Evolutionary conservation across 768 basidiomycete genomes (phyloP).

Genomic region (Hericium alpestre): DNA sequence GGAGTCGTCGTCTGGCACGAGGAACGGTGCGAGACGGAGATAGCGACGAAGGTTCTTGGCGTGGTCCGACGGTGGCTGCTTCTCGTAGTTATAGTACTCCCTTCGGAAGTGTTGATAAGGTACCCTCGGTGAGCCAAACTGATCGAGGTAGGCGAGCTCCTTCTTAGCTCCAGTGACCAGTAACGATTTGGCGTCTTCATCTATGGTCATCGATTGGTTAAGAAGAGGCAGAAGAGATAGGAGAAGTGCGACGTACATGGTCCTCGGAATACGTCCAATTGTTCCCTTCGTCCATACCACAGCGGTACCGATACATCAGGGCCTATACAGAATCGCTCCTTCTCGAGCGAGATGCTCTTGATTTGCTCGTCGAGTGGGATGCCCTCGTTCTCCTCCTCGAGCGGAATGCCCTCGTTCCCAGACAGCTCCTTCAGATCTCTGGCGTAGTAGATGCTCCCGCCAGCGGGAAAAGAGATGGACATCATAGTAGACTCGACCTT

Average conservation of each 20-base stretch:
- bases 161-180: slow-evolving; percentile 33
- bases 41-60: slow-evolving; percentile 39
- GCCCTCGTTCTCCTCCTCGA: slow-evolving; percentile 18
- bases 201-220: slow-evolving; percentile 28
- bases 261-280: slow-evolving; percentile 40
- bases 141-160: slow-evolving; percentile 37
- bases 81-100: slow-evolving; percentile 32
- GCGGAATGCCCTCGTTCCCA: slow-evolving; percentile 23
- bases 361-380: slow-evolving; percentile 21
- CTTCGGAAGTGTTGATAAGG: slow-evolving; percentile 34
- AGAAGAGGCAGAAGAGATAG: slow-evolving; percentile 17
- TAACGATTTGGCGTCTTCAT: slow-evolving; percentile 31
- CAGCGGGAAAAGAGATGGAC: slow-evolving; percentile 38
- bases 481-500: slow-evolving; percentile 39
- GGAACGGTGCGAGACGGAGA: slow-evolving; percentile 36
- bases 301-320: slow-evolving; percentile 30
- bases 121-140: slow-evolving; percentile 37
- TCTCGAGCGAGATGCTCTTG: slow-evolving; percentile 22
- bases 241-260: slow-evolving; percentile 35
- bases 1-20: slow-evolving; percentile 30
- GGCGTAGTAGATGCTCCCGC: slow-evolving; percentile 40
- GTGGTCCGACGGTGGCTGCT: slow-evolving; percentile 34
- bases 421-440: slow-evolving; percentile 33
- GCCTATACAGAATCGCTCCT: slow-evolving; percentile 18
- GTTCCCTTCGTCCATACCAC: slow-evolving; percentile 40